phyloP scores from a whole-genome alignment of 2,329 filamentous ascomycete genomes.

The Colletotrichum theobromicola region DNA sequence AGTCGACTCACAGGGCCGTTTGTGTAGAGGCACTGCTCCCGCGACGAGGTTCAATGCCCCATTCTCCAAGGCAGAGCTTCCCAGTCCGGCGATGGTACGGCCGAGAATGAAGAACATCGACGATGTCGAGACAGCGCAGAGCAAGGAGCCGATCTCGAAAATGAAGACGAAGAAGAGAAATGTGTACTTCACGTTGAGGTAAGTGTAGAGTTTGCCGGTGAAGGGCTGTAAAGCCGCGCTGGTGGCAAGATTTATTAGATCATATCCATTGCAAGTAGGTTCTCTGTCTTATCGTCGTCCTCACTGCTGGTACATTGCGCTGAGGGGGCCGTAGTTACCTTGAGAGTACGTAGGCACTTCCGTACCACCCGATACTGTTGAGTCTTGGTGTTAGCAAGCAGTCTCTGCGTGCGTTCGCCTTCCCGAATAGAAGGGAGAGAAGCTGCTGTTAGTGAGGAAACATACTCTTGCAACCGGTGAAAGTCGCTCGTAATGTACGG shows the following conservation, averaged over 20 bases:
- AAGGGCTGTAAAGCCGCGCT: neutral
- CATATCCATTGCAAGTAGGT: fast-evolving
- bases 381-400: neutral
- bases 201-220: neutral
- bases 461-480: neutral
- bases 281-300: neutral
- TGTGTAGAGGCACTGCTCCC: neutral
- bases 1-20: neutral
- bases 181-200: neutral
- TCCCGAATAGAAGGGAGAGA: no score
- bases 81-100: neutral
- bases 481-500: neutral
- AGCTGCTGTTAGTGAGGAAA: neutral
- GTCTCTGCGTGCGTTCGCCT: no score
- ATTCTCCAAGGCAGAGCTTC: neutral
- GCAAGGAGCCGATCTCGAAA: neutral
- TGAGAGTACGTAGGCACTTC: neutral
- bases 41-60: neutral
- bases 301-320: fast-evolving
- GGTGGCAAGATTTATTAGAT: neutral
- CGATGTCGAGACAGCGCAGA: neutral
- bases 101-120: neutral
- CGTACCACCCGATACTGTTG: neutral
- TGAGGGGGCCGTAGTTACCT: fast-evolving
- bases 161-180: neutral